phyloP scores from a whole-genome alignment of 306 rosid genomes.

The Trifolium pratense region DNA sequence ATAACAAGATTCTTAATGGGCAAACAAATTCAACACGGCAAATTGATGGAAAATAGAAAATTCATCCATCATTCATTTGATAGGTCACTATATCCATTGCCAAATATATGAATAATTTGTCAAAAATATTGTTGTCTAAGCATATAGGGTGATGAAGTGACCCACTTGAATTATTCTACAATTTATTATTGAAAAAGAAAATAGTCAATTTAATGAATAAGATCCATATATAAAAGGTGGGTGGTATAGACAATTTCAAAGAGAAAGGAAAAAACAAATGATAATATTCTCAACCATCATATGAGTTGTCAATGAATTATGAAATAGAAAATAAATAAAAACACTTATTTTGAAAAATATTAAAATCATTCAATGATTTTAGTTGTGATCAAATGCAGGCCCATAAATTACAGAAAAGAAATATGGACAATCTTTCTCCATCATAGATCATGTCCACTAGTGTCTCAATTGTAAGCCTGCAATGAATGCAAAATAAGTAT shows the following conservation, averaged over 20 bases:
- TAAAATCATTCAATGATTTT: conserved; percentile 37
- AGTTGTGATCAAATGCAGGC: conserved; percentile 49
- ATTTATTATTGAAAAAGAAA: conserved; percentile 24
- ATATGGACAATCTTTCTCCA: conserved; percentile 38
- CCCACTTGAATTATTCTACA: conserved; percentile 43
- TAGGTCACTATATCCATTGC: conserved; percentile 35
- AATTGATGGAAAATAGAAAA: conserved; percentile 41
- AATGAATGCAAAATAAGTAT: conserved; percentile 11
- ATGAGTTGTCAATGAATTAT: conserved; percentile 39
- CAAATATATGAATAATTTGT: conserved; percentile 34
- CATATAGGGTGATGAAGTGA: conserved; percentile 32
- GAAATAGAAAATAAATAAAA: not conserved
- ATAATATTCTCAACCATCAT: conserved; percentile 27
- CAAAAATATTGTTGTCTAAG: conserved; percentile 29
- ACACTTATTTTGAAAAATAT: not conserved
- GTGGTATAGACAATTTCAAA: conserved; percentile 40
- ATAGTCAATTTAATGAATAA: conserved; percentile 41
- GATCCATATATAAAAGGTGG: conserved; percentile 41
- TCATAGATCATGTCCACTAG: conserved; percentile 47
- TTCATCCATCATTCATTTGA: conserved; percentile 39
- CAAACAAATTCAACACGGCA: conserved; percentile 54
- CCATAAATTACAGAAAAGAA: conserved; percentile 38
- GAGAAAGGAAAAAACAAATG: not conserved
- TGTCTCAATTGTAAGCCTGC: conserved; percentile 39
- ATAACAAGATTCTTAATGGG: conserved; percentile 37